Evolutionary conservation across 768 basidiomycete genomes (phyloP).

Genomic region (Infundibulicybe gibba): DNA sequence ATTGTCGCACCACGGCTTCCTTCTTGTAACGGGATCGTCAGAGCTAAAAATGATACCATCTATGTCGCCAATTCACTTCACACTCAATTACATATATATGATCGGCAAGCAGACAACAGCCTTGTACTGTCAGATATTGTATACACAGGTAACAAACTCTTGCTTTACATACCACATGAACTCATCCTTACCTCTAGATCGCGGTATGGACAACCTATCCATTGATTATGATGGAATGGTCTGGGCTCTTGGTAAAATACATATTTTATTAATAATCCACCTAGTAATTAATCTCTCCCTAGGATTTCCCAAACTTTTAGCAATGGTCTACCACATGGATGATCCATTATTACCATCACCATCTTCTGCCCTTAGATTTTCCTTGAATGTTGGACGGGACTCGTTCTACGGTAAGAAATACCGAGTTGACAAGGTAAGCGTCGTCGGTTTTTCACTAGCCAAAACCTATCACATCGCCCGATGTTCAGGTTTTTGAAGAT

Average conservation of each 20-base stretch:
- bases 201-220: slow-evolving; percentile 56
- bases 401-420: slow-evolving; percentile 61
- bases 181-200: slow-evolving; percentile 28
- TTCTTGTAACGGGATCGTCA: slow-evolving; percentile 60
- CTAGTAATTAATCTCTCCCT: background rate
- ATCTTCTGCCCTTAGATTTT: slow-evolving; percentile 47
- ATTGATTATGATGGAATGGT: slow-evolving; percentile 57
- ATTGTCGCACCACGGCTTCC: slow-evolving; percentile 46
- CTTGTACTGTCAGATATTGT: slow-evolving; percentile 53
- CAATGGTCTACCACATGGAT: slow-evolving; percentile 31
- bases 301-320: slow-evolving; percentile 42
- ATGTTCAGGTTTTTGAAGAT: slow-evolving; percentile 37
- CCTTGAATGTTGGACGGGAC: slow-evolving; percentile 45
- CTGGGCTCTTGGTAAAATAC: slow-evolving; percentile 54
- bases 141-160: slow-evolving; percentile 35
- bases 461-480: background rate
- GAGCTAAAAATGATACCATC: slow-evolving; percentile 55
- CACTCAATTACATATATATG: slow-evolving; percentile 50
- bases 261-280: background rate
- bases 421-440: slow-evolving; percentile 49
- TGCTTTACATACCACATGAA: background rate
- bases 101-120: slow-evolving; percentile 55
- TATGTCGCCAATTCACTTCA: slow-evolving; percentile 50
- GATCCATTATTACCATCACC: slow-evolving; percentile 40
- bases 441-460: background rate